Evolutionary conservation across 2,329 filamentous ascomycete genomes (phyloP).

Genomic region (Blastomyces percursus): DNA sequence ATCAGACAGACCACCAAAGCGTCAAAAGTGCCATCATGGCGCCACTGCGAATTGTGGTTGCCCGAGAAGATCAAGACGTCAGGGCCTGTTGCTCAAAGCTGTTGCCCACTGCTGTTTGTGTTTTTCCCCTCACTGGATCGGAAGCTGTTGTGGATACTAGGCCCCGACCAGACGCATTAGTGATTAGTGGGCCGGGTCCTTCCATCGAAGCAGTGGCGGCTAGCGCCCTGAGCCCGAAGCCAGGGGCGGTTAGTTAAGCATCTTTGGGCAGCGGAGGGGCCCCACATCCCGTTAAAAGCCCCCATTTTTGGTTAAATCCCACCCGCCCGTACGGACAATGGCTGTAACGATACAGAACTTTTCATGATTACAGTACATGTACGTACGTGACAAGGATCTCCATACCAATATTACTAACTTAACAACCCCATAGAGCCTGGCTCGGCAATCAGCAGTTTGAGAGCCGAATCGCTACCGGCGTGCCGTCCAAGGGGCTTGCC

Average conservation of each 20-base stretch:
- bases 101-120: neutral
- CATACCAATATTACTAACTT: no score
- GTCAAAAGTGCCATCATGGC: neutral
- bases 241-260: neutral
- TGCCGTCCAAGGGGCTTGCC: no score
- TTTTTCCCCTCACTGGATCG: neutral
- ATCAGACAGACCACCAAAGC: neutral
- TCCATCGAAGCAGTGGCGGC: neutral
- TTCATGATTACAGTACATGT: neutral
- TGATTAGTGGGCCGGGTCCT: neutral
- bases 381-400: no score
- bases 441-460: no score
- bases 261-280: neutral
- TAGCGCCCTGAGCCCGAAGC: neutral
- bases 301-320: neutral
- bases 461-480: no score
- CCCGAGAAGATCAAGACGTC: neutral
- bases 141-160: neutral
- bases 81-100: no score
- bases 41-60: neutral
- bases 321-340: neutral
- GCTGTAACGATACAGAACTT: neutral
- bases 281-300: neutral
- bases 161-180: neutral
- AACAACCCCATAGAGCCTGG: no score